Conservation (phyloP, 2,329 filamentous ascomycete genomes). For the Colletotrichum sp. region DNA sequence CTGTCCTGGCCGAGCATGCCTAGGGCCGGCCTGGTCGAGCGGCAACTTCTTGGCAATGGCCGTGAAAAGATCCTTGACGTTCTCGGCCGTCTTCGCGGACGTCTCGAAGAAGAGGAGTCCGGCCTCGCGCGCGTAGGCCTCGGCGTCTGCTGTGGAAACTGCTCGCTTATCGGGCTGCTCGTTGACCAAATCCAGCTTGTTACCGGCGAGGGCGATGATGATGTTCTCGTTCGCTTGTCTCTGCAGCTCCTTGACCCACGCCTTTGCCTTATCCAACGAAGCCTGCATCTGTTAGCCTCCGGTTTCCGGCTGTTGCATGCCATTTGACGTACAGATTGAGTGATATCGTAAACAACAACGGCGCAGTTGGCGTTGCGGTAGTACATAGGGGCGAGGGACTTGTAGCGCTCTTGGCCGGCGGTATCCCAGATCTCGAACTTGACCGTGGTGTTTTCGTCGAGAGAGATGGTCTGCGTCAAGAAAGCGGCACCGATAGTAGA, state of each 20-base stretch:
- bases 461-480: conserved; percentile 96
- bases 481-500: conserved; percentile 98
- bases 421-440: conserved; percentile 99
- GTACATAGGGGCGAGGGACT: conserved; percentile 99
- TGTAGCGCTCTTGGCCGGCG: conserved; percentile 97
- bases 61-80: conserved; percentile 94
- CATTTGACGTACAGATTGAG: conserved; percentile 82
- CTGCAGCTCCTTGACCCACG: conserved; percentile 98
- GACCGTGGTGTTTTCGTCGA: conserved; percentile 97
- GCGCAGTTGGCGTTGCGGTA: conserved; percentile 99
- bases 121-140: conserved; percentile 93
- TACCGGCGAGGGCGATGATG: conserved; percentile 96
- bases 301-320: conserved; percentile 22
- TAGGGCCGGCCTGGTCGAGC: conserved; percentile 92
- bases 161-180: conserved; percentile 96
- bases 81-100: conserved; percentile 95
- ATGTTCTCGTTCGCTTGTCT: conserved; percentile 99
- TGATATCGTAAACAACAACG: conserved; percentile 99
- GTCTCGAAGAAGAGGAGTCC: conserved; percentile 98
- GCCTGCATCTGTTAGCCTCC: conserved; percentile 58
- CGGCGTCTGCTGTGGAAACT: conserved; percentile 85
- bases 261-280: conserved; percentile 98
- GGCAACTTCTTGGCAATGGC: conserved; percentile 98
- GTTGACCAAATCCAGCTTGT: conserved; percentile 95
- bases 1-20: conserved; percentile 75